Base-by-base conservation (phyloP, 106 monocot species). In the Platanthera guangdongensis region DNA sequence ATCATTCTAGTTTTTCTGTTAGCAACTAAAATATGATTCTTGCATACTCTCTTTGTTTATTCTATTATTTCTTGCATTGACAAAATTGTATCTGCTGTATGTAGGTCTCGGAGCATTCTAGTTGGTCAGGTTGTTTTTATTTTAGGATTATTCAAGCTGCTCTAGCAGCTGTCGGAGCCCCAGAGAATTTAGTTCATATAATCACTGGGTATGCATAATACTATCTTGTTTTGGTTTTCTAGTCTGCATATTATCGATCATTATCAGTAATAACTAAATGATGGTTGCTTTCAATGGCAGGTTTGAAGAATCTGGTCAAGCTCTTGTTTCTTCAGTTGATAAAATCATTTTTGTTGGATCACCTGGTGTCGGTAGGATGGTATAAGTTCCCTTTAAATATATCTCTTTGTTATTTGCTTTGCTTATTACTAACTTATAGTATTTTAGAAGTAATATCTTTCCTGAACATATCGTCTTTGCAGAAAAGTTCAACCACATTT, bases 321-420 rank as follows among this genome's bases (percentile, higher is more conserved):
- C 99, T 68, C 99, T 99, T 85, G 99, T 99, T 13, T 99, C 99
- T 52, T 94, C 99, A 16, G 94, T 92, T 72, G 99, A 99, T 85
- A 99, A 99, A 85, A 89, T 99, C 75, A 94, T 99, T 80, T 99
- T 99, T 90, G 99, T 99, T 80, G 99, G 94, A 72, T 99, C 99
- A 81, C 99, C 99, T 90, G 92, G 92, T 77, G 92, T 99, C 47
- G 99, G 99, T 19, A 99, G 83, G 83, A 99, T 92, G 99, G 99
- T 99, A 90, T 25, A 18, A 57, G 39, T 25, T 67, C 74, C 22
- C 9, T 8, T 30, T 7, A 25, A 14, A 32, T 50, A 4, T 21
- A n/a, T 45, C 18, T 14, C 77, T 77, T 5, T 69, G 16, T 51
- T 52, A 54, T 81, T 57, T 80, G 12, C 73, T 10, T 6, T 70